Conservation (phyloP, 306 rosid species). For the Vigna nakashimae region DNA sequence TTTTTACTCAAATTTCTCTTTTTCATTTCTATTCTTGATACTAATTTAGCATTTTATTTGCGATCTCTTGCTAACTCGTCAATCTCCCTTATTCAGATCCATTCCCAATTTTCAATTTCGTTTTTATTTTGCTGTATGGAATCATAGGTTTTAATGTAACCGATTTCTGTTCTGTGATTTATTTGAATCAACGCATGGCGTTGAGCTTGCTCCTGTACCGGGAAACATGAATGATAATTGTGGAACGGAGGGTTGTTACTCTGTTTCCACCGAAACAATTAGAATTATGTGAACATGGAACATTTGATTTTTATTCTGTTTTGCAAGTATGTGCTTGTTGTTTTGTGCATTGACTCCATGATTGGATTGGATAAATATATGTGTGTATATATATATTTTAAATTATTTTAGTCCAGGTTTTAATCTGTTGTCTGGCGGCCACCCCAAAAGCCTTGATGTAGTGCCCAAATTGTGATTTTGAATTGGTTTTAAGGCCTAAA, state of each 20-base stretch:
- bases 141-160: background rate
- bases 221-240: constrained; percentile 11
- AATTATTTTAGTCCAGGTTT: background rate
- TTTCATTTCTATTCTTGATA: constrained; percentile 37
- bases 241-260: background rate
- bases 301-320: background rate
- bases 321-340: background rate
- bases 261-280: background rate
- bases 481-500: background rate
- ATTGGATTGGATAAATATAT: background rate
- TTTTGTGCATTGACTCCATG: background rate
- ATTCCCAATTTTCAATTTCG: background rate
- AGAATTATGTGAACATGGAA: background rate
- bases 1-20: background rate
- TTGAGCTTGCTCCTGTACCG: background rate
- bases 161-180: background rate
- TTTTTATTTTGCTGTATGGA: background rate
- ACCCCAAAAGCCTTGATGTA: background rate
- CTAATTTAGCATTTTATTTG: constrained; percentile 4
- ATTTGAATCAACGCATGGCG: background rate
- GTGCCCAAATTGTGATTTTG: background rate
- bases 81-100: constrained; percentile 33
- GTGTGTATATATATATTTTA: background rate
- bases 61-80: background rate
- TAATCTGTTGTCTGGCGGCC: background rate